Evolutionary conservation across 768 basidiomycete species (phyloP).

Genomic region (Hericium coralloides): DNA sequence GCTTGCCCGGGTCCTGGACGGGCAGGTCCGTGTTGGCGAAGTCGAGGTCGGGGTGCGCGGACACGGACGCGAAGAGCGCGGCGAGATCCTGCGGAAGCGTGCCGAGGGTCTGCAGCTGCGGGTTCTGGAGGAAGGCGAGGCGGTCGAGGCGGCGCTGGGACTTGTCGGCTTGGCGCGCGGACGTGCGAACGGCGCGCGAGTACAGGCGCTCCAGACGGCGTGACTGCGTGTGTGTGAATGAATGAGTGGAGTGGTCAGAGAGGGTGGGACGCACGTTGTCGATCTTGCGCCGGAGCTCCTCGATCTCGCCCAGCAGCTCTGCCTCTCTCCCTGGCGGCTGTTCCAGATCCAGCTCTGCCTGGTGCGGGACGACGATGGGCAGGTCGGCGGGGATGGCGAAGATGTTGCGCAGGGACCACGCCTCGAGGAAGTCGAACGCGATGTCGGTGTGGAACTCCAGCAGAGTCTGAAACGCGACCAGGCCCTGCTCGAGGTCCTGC

Average conservation of each 20-base stretch:
- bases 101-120: constrained; percentile 31
- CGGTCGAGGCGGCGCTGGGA: constrained; percentile 35
- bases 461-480: constrained; percentile 82
- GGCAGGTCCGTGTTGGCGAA: constrained; percentile 10
- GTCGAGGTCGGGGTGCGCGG: constrained; percentile 34
- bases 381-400: constrained; percentile 67
- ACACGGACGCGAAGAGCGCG: constrained; percentile 38
- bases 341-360: constrained; percentile 60
- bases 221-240: constrained; percentile 35
- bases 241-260: not conserved
- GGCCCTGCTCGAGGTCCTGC: constrained; percentile 68
- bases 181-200: constrained; percentile 40
- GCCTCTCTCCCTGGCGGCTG: constrained; percentile 42
- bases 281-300: constrained; percentile 54
- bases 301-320: constrained; percentile 55
- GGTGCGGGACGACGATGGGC: constrained; percentile 69
- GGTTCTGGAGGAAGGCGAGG: constrained; percentile 32
- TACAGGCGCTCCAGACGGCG: constrained; percentile 53
- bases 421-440: constrained; percentile 88
- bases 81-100: constrained; percentile 32
- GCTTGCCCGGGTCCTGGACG: constrained; percentile 51
- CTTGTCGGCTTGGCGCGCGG: constrained; percentile 36
- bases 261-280: constrained; percentile 47
- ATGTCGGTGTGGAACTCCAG: constrained; percentile 84
- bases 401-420: constrained; percentile 83